Evolutionary conservation across 805 yeast species (phyloP).

Genomic region (Osmozyma mogii): DNA sequence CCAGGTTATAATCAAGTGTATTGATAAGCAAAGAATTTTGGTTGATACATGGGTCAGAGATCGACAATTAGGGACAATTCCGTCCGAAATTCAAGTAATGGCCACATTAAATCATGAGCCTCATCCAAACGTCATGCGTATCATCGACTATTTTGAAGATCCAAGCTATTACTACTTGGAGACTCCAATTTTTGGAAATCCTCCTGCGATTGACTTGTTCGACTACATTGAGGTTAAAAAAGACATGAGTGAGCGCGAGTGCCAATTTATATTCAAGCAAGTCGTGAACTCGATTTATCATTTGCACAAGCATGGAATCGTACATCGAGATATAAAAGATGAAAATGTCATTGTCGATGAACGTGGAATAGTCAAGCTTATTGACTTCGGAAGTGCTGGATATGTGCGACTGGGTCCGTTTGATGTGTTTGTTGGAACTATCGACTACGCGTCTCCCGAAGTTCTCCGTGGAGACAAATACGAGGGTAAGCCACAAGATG

Average conservation of each 20-base stretch:
- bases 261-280: slow-evolving; percentile 71
- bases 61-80: slow-evolving; percentile 83
- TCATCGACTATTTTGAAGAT: slow-evolving; percentile 91
- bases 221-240: slow-evolving; percentile 84
- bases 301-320: slow-evolving; percentile 77
- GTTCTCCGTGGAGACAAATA: slow-evolving; percentile 83
- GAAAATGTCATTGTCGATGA: slow-evolving; percentile 87
- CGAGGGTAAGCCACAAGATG: slow-evolving; percentile 90
- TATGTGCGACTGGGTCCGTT: slow-evolving; percentile 87
- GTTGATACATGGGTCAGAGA: slow-evolving; percentile 98
- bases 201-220: slow-evolving; percentile 88
- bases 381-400: slow-evolving; percentile 95
- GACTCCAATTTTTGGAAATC: slow-evolving; percentile 81
- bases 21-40: slow-evolving; percentile 83
- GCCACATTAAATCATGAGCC: slow-evolving; percentile 68
- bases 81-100: slow-evolving; percentile 93
- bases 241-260: slow-evolving; percentile 72
- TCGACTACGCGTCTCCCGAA: slow-evolving; percentile 97
- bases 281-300: slow-evolving; percentile 73
- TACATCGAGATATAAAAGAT: slow-evolving; percentile 92
- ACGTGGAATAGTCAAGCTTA: slow-evolving; percentile 71
- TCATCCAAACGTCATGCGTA: slow-evolving; percentile 79
- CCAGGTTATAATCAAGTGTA: slow-evolving; percentile 76
- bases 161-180: slow-evolving; percentile 83
- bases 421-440: slow-evolving; percentile 95